Percentiles rank a stretch among this genome's conserved stretches.
phyloP scores from a whole-genome alignment of 352 stramenopile genomes.

The Pythium rishiriense region DNA sequence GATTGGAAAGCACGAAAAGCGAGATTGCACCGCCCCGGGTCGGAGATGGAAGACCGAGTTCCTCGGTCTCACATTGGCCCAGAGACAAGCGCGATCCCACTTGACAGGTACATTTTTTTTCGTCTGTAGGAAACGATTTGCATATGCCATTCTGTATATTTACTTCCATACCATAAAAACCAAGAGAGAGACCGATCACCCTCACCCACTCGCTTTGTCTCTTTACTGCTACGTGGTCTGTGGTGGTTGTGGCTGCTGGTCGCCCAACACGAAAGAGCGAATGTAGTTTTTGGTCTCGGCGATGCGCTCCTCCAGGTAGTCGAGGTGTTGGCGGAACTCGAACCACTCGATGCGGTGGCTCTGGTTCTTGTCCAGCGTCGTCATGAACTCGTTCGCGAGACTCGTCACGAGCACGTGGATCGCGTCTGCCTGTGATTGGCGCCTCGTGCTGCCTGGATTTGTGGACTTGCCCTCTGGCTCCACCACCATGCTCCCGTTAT shows the following conservation, averaged over 20 bases:
- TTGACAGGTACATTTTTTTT: too few species aligned
- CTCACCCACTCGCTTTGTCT: background rate
- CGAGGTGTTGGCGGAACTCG: slow-evolving; percentile 72
- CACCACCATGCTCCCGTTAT: background rate
- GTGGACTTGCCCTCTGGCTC: background rate
- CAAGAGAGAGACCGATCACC: background rate
- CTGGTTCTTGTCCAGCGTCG: slow-evolving; percentile 54
- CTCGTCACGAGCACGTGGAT: slow-evolving; percentile 44
- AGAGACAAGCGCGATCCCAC: too few species aligned
- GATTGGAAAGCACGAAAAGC: too few species aligned
- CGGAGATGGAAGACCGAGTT: too few species aligned
- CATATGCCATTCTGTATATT: slow-evolving; percentile 20
- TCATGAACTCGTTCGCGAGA: slow-evolving; percentile 60
- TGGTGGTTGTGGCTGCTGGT: background rate
- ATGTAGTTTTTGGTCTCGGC: slow-evolving; percentile 59
- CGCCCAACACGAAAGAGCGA: slow-evolving; percentile 15
- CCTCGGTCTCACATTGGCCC: too few species aligned
- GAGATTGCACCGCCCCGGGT: too few species aligned
- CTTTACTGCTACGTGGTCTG: background rate
- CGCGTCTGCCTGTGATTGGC: slow-evolving; percentile 32
- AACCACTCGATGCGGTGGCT: slow-evolving; percentile 70
- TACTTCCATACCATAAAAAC: slow-evolving; percentile 5
- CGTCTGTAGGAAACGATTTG: slow-evolving; percentile 13
- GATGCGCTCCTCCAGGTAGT: slow-evolving; percentile 62
- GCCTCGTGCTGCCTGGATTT: slow-evolving; percentile 6